Evolutionary conservation across 192 early-diverging fungal species (phyloP), one percentile per base, ranked within the genome.

Genomic region (Backusella sp.): DNA sequence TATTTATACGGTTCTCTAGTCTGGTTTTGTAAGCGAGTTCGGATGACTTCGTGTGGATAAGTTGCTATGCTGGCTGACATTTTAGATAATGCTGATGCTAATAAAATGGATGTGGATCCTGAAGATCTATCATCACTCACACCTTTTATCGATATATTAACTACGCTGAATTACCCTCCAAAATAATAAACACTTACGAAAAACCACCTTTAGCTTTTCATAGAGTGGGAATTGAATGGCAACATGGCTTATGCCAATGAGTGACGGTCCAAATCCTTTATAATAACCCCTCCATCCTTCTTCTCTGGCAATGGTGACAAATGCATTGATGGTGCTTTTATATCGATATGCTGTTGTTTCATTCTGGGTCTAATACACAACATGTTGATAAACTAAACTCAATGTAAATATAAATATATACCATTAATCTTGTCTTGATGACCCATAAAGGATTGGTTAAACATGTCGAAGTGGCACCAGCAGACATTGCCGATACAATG

Each of bases 191-290:
- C 17, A 83, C 86, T 83, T 87, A 87, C 87, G 85, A 21, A 91
- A 77, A 85, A 85, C 84, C 52, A 83, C 32, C 82, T 97, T 97
- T 42, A 99, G 81, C 72, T 90, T 86, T 84, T 99, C 97, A 83
- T 99, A 99, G 42, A 99, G 82, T 30, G 97, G 97, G 77, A 99
- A 99, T 82, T 97, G 96, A 35, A 99, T 87, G 4, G 93, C 94
- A 6, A 96, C 96, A 79, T 99, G 97, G 36, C 89, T 91, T 28
- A 97, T 92, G 30, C 97, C 97, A 80, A 99, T 86, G 69, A 99
- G 82, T 15, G 92, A 93, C 35, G 94, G 91, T 19, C 94, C 94
- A 34, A 98, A 83, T n/a, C 97, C 97, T 83, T 96, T 96, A 83
- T 98, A 98, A 74, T 96, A 93, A 62, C 96, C 95, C 6, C 84